These are phyloP conservation scores for Mortierella sp. DNA, from an alignment of 371 early-diverging fungal genomes.

Conservation along the genomic window DNA sequence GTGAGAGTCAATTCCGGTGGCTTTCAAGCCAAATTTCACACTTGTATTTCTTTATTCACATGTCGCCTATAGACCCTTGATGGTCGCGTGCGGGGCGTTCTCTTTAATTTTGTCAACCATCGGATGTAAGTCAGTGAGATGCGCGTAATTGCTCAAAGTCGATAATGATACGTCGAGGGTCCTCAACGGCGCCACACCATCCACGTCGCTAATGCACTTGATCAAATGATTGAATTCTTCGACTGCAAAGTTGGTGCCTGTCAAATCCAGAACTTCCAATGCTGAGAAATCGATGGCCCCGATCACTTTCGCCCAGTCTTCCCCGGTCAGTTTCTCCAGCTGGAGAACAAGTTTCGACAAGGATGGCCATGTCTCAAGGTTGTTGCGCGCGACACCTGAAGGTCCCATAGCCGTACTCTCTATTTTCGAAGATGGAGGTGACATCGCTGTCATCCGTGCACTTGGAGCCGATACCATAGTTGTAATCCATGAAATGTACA, in stretches of 20 bases:
- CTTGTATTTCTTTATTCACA: too few species aligned
- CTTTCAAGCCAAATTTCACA: too few species aligned
- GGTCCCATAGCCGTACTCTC: neutral
- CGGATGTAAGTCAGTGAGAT: neutral
- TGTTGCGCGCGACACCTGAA: too few species aligned
- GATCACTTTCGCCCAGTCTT: conserved; percentile 1
- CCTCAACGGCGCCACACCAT: neutral
- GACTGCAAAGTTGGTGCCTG: conserved; percentile 1
- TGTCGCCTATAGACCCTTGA: neutral
- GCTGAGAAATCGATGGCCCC: neutral
- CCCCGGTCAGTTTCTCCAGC: neutral
- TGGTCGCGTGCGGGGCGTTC: neutral
- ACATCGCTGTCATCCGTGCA: neutral
- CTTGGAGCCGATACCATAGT: neutral
- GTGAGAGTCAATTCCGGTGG: too few species aligned
- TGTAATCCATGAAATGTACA: neutral
- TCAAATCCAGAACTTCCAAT: conserved; percentile 2
- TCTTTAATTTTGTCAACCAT: neutral
- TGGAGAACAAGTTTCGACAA: neutral
- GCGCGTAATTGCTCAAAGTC: neutral
- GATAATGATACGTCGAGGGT: neutral
- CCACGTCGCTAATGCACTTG: neutral
- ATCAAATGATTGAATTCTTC: neutral
- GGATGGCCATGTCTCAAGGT: neutral
- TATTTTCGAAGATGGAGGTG: neutral